Evolutionary conservation across 2,329 filamentous ascomycete species (phyloP).

Genomic region (Ophiostoma novo-ulmi): DNA sequence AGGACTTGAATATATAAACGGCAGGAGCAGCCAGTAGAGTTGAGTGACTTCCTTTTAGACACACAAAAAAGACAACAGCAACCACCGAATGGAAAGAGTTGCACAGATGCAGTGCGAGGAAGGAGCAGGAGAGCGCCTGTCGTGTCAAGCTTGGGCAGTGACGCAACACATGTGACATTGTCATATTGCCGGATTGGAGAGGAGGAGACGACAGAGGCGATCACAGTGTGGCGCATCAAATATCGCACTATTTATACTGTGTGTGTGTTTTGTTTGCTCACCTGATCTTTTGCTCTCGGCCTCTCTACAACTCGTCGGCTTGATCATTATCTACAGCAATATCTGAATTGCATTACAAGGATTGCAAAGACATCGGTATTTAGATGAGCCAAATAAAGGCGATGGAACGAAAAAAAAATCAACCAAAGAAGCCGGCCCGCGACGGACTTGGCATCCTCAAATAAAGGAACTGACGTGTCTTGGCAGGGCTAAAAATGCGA

Average conservation of each 20-base stretch:
- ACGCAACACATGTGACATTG: slow-evolving; percentile 4
- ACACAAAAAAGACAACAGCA: neutral
- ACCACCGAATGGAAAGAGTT: neutral
- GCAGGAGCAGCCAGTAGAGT: neutral
- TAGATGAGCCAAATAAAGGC: too few relatives aligned
- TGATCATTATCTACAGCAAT: too few relatives aligned
- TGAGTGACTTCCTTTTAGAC: neutral
- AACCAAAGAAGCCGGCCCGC: neutral
- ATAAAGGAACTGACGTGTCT: neutral
- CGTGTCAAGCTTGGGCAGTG: neutral
- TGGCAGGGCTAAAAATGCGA: neutral
- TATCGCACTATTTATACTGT: neutral
- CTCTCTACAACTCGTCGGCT: neutral
- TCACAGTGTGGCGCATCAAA: slow-evolving; percentile 20
- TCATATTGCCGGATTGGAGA: neutral
- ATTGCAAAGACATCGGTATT: too few relatives aligned
- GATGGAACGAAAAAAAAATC: neutral
- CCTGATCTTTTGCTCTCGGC: neutral
- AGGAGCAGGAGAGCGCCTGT: neutral
- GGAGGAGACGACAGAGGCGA: neutral
- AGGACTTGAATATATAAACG: neutral
- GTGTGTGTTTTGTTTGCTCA: neutral
- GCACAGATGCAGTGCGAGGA: slow-evolving; percentile 2
- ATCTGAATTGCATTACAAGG: too few relatives aligned
- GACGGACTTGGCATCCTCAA: neutral